Evolutionary conservation across 225 moss, liverwort and hornwort genomes (phyloP).

Genomic region (Bryoerythrophyllum caledonicum): DNA sequence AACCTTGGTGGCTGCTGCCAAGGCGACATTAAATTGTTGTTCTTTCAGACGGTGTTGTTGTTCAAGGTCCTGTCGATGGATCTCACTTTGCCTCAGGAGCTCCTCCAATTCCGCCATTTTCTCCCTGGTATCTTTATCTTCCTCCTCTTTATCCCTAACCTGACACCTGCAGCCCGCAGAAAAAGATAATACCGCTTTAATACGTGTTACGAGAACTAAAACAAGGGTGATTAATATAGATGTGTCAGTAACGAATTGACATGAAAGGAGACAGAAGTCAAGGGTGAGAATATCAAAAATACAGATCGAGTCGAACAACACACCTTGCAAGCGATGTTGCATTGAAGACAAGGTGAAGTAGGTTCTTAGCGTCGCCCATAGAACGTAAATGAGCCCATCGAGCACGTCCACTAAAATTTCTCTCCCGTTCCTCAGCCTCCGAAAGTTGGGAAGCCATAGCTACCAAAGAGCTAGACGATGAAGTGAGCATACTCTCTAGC

Average conservation of each 20-base stretch:
- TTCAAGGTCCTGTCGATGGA: slow-evolving; percentile 72
- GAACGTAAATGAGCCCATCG: slow-evolving; percentile 84
- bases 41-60: slow-evolving; percentile 63
- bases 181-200: background rate
- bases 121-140: slow-evolving; percentile 71
- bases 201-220: background rate
- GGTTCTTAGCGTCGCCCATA: slow-evolving; percentile 80
- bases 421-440: slow-evolving; percentile 95
- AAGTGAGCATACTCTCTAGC: slow-evolving; percentile 83
- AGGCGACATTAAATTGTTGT: slow-evolving; percentile 48
- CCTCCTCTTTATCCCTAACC: slow-evolving; percentile 79
- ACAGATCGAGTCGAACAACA: background rate
- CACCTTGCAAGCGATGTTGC: slow-evolving; percentile 45
- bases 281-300: background rate
- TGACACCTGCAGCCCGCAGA: slow-evolving; percentile 64
- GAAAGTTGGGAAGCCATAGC: slow-evolving; percentile 99
- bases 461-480: slow-evolving; percentile 86
- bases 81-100: slow-evolving; percentile 74
- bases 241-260: background rate
- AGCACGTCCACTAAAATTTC: slow-evolving; percentile 72
- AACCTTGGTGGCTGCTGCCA: slow-evolving; percentile 72
- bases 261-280: background rate
- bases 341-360: slow-evolving; percentile 80
- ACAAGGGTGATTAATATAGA: background rate
- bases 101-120: slow-evolving; percentile 74